Base-by-base conservation (phyloP, 768 basidiomycete species). In the Auriscalpium orientale region DNA sequence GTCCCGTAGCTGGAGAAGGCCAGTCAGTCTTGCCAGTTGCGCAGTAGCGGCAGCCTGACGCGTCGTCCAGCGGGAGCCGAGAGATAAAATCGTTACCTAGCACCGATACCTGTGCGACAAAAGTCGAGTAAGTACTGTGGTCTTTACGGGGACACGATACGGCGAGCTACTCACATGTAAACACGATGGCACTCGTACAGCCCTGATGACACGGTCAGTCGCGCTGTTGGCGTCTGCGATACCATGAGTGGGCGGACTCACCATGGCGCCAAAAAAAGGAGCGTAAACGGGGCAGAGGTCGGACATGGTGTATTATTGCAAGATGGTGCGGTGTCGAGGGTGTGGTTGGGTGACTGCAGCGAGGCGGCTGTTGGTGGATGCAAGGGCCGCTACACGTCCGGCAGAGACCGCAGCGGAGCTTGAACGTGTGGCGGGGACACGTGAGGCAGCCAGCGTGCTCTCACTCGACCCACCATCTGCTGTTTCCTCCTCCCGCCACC, bases 231-330 rank as follows among this genome's bases (percentile, higher is more conserved):
- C n/a, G n/a, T 20, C 22, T 37, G 55, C n/a, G 15, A 21, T 40
- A 57, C 51, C 6, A 48, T 20, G 46, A 48, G 21, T 35, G 21
- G 38, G 18, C 28, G 15, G 12, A 72, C 87, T 68, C 62, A 91
- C 93, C 91, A 97, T 93, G 56, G 89, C 91, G 66, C 92, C 92
- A 66, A 99, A 99, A 79, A 98, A 98, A 63, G 95, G 95, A 56
- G 95, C 90, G 74, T 98, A 98, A 53, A 95, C 93, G 18, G 90
- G 90, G 72, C 90, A 93, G 60, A 88, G 76, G 65, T 92, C 90
- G 67, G 87, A 83, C 84, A 87, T 87, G 57, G 51, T 57, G 22
- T 22, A 33, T 10, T n/a, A 15, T 6, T 13, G 11, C 35, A 34
- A 21, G 18, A 46, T 10, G 53, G 36, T 16, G 40, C 15, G n/a